A percentile compares a stretch with the other conserved stretches of the same genome.
phyloP scores from a whole-genome alignment of 1,284 basidiomycete species.

The Ustilago bromivora region DNA sequence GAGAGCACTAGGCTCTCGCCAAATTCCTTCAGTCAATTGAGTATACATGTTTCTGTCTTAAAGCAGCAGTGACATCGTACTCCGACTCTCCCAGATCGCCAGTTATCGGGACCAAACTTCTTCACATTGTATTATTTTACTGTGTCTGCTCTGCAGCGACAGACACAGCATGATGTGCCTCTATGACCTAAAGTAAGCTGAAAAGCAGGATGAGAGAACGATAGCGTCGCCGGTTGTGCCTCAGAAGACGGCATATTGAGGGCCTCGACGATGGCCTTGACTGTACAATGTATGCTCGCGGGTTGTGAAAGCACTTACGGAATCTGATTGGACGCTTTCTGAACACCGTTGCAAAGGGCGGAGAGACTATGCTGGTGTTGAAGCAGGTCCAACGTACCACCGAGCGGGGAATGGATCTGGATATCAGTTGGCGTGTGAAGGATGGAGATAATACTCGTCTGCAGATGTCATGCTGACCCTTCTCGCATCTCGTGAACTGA shows the following conservation, averaged over 20 bases:
- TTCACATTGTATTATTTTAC: too few species aligned
- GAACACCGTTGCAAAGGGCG: neutral
- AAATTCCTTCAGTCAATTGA: too few species aligned
- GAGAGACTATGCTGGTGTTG: neutral
- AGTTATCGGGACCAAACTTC: too few species aligned
- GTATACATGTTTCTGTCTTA: too few species aligned
- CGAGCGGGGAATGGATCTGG: neutral
- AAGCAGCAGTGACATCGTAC: too few species aligned
- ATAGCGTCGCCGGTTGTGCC: neutral
- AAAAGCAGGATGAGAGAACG: neutral
- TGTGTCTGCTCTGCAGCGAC: too few species aligned
- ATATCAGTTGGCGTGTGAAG: neutral
- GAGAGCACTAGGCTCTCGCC: too few species aligned
- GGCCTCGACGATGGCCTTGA: neutral
- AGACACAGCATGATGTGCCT: too few species aligned
- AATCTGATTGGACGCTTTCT: neutral
- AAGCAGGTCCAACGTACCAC: neutral
- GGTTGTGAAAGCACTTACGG: neutral
- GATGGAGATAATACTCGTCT: neutral
- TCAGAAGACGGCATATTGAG: neutral
- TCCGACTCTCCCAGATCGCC: too few species aligned
- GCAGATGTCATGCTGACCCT: neutral
- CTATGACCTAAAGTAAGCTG: too few species aligned
- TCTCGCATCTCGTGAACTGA: neutral
- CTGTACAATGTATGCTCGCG: neutral